Evolutionary conservation across 805 yeast species (phyloP).

Genomic region (Kuraishia hungarica): DNA sequence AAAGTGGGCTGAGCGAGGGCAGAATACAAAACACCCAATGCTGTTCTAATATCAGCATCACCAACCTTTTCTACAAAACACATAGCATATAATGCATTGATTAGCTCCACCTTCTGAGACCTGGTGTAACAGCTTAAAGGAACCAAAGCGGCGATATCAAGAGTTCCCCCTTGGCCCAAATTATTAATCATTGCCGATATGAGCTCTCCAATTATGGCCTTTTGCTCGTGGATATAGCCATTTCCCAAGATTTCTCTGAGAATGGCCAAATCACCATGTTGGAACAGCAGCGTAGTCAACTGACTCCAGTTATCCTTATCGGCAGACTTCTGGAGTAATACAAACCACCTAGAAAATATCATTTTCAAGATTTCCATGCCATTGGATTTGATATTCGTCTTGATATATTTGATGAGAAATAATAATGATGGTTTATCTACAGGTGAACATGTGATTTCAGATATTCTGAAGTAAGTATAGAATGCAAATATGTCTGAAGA

Average conservation of each 20-base stretch:
- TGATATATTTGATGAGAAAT: conserved; percentile 16
- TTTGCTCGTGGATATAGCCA: conserved; percentile 41
- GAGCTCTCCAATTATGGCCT: conserved; percentile 20
- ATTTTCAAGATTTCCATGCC: conserved; percentile 10
- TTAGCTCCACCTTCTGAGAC: conserved; percentile 24
- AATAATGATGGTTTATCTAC: neutral
- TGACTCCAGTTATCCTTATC: conserved; percentile 17
- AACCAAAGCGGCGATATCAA: conserved; percentile 16
- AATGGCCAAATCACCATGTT: conserved; percentile 10
- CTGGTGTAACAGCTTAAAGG: conserved; percentile 42
- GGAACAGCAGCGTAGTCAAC: conserved; percentile 22
- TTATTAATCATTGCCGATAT: conserved; percentile 8
- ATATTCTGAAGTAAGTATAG: conserved; percentile 37
- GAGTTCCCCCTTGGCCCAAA: neutral
- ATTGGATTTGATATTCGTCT: conserved; percentile 11
- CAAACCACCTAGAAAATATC: conserved; percentile 46
- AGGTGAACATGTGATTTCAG: conserved; percentile 22
- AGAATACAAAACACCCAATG: conserved; percentile 21
- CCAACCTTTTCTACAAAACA: neutral
- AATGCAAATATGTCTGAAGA: conserved; percentile 15
- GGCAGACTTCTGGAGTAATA: conserved; percentile 31
- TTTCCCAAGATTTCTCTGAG: conserved; percentile 21
- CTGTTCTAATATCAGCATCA: neutral
- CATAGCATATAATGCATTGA: conserved; percentile 11
- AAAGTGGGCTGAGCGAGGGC: conserved; percentile 44